phyloP scores from a whole-genome alignment of 208 protist species.

The Naegleria lovaniensis region DNA sequence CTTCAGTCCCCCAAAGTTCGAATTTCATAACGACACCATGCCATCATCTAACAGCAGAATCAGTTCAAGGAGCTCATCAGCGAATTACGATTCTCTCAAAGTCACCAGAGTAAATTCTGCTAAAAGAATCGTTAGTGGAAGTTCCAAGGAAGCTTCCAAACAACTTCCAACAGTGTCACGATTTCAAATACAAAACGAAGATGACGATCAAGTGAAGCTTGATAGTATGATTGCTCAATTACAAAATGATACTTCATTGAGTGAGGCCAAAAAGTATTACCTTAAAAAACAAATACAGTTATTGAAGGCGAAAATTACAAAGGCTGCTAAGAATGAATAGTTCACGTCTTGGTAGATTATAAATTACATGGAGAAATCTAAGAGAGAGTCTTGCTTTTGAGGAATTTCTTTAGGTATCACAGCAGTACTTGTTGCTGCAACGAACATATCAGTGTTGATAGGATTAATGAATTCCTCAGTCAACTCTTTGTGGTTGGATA shows the following conservation, averaged over 20 bases:
- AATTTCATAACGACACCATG: not conserved
- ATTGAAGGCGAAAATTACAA: not conserved
- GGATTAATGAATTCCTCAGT: not conserved
- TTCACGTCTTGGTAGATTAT: not conserved
- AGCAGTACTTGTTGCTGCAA: not conserved
- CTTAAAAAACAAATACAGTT: slow-evolving; percentile 10
- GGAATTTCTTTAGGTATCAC: not conserved
- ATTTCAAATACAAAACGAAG: not conserved
- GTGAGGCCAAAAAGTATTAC: not conserved
- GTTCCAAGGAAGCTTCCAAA: not conserved
- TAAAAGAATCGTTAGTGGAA: not conserved
- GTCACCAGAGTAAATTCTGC: no score
- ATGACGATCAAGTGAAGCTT: not conserved
- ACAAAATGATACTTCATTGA: not conserved
- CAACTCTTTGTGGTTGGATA: not conserved
- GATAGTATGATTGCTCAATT: not conserved
- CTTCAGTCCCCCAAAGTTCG: no score
- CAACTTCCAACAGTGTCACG: not conserved
- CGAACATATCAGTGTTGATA: not conserved
- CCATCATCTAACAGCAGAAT: not conserved
- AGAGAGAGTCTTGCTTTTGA: not conserved
- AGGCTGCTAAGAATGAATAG: not conserved
- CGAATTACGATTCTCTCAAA: no score
- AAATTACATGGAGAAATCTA: not conserved
- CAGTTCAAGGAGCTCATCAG: not conserved